phyloP scores from a whole-genome alignment of 306 rosid species.

The Prunus mongolica region DNA sequence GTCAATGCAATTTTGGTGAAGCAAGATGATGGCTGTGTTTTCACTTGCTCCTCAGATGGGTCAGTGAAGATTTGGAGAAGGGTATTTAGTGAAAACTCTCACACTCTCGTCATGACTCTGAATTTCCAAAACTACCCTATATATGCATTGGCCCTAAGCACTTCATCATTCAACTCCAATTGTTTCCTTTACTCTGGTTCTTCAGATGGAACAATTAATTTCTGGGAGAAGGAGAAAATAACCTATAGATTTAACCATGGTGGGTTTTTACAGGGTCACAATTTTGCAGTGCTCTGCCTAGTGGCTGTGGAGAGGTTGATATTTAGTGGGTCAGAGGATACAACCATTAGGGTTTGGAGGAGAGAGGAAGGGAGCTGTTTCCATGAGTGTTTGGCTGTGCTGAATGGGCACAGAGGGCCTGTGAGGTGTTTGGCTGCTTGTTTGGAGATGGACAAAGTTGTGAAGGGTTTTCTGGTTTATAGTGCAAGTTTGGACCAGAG shows the following conservation, averaged over 20 bases:
- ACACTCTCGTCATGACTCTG: constrained; percentile 60
- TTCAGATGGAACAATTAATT: constrained; percentile 60
- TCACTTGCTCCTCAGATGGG: constrained; percentile 74
- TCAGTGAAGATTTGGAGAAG: constrained; percentile 74
- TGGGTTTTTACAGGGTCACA: constrained; percentile 68
- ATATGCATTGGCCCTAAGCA: constrained; percentile 47
- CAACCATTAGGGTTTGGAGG: constrained; percentile 66
- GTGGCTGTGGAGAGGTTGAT: constrained; percentile 60
- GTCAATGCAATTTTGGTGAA: constrained; percentile 50
- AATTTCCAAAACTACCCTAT: constrained; percentile 58
- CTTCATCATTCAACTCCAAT: constrained; percentile 29
- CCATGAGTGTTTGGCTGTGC: constrained; percentile 65
- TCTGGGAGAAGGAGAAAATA: constrained; percentile 65
- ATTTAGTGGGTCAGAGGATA: constrained; percentile 78
- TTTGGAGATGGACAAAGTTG: constrained; percentile 56
- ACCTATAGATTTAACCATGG: constrained; percentile 68
- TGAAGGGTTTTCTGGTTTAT: constrained; percentile 53
- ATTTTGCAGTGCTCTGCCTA: constrained; percentile 55
- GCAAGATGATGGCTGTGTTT: constrained; percentile 72
- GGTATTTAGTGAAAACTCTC: constrained; percentile 61
- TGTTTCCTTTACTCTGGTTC: constrained; percentile 61
- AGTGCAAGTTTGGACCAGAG: constrained; percentile 71
- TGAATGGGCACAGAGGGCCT: constrained; percentile 81
- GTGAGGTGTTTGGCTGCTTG: constrained; percentile 67
- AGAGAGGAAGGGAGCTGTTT: constrained; percentile 60